These are phyloP conservation scores for Phyllosticta citribraziliensis DNA, from an alignment of 2,329 filamentous ascomycete genomes.

Conservation along the genomic window DNA sequence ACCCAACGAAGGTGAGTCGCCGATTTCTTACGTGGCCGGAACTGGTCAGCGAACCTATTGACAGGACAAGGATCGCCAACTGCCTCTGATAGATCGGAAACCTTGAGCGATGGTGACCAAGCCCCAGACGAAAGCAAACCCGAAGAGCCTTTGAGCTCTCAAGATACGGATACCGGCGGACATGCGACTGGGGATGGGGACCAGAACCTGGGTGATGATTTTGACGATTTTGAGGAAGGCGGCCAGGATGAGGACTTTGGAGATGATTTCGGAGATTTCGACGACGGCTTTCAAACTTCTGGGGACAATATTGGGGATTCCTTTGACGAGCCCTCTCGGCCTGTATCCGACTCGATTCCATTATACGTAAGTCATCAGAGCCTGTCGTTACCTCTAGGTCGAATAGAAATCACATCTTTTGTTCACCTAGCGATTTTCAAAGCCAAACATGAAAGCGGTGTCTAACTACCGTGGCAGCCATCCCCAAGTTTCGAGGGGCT, in stretches of 20 bases:
- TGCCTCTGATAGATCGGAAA: conserved; percentile 41
- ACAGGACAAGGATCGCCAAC: conserved; percentile 52
- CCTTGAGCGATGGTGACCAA: conserved; percentile 23
- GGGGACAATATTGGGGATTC: conserved; percentile 28
- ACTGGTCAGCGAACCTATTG: conserved; percentile 45
- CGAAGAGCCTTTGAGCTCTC: not conserved
- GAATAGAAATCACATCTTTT: not conserved
- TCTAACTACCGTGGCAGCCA: conserved; percentile 36
- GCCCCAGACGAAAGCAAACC: conserved; percentile 13
- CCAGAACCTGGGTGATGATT: conserved; percentile 61
- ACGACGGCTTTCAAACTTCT: conserved; percentile 9
- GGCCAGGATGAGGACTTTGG: conserved; percentile 42
- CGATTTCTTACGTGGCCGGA: conserved; percentile 22
- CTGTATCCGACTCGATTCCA: conserved; percentile 32
- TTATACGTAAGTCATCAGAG: conserved; percentile 39
- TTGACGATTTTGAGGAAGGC: conserved; percentile 53
- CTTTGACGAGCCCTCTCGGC: conserved; percentile 29
- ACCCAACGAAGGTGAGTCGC: conserved; percentile 47
- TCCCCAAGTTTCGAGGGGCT: conserved; percentile 59
- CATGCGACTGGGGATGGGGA: conserved; percentile 49
- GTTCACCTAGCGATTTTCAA: not conserved
- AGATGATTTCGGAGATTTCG: conserved; percentile 39
- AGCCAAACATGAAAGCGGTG: conserved; percentile 10
- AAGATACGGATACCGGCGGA: conserved; percentile 28
- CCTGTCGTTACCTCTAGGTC: conserved; percentile 18